Percentiles rank a stretch among this genome's conserved stretches.
These are phyloP conservation scores for Tulasnella sp. DNA, from an alignment of 768 basidiomycete species.

Conservation along the genomic window DNA sequence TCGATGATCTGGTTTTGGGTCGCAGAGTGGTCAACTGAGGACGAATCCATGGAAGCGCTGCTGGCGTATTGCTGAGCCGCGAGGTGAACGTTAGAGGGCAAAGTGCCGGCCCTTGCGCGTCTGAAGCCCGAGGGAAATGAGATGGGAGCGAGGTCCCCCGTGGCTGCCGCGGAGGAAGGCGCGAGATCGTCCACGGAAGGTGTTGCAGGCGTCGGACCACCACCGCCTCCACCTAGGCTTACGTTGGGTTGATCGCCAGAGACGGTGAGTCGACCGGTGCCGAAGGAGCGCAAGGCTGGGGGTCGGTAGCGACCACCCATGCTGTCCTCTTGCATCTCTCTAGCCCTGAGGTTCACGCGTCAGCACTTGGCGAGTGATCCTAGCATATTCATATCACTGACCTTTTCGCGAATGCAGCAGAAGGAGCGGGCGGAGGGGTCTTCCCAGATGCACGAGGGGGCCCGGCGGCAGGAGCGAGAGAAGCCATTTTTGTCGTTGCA, in stretches of 20 bases:
- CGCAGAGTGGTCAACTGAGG: too few species aligned
- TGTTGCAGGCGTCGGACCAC: constrained; percentile 51
- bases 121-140: constrained; percentile 80
- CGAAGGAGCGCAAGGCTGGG: constrained; percentile 50
- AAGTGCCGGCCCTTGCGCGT: constrained; percentile 93
- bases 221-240: constrained; percentile 32
- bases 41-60: constrained; percentile 26
- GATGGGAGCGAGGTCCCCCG: constrained; percentile 49
- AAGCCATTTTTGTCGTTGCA: constrained; percentile 59
- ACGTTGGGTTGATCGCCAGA: constrained; percentile 8
- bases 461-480: constrained; percentile 19
- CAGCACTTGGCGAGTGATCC: too few species aligned
- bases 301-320: constrained; percentile 61
- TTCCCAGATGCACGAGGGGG: constrained; percentile 52
- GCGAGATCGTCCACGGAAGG: constrained; percentile 29
- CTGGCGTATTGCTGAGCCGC: constrained; percentile 72
- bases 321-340: constrained; percentile 74
- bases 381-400: constrained; percentile 25
- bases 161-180: constrained; percentile 35
- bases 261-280: constrained; percentile 8
- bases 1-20: too few species aligned
- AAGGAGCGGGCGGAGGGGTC: constrained; percentile 82
- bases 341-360: constrained; percentile 41
- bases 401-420: constrained; percentile 84
- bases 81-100: constrained; percentile 89